These are phyloP conservation scores for Tricholoma terreum DNA, from an alignment of 768 basidiomycete species.

Conservation along the genomic window DNA sequence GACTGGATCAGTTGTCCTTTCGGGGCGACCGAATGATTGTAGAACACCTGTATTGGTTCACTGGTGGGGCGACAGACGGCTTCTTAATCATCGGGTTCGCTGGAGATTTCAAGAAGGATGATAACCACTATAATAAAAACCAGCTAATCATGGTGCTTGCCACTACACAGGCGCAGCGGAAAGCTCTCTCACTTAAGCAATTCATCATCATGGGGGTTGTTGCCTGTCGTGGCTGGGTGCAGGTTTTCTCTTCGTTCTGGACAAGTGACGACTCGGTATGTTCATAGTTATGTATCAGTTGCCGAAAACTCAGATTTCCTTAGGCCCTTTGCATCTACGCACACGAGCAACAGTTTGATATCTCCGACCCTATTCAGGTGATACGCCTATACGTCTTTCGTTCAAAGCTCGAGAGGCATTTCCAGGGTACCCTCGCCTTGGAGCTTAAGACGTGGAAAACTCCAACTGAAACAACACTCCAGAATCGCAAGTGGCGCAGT, in stretches of 20 bases:
- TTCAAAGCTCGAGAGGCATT: conserved; percentile 6
- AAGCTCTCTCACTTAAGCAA: conserved; percentile 2
- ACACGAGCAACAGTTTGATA: conserved; percentile 4
- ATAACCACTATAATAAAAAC: conserved; percentile 1
- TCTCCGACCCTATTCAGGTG: conserved; percentile 5
- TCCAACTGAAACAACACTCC: conserved; percentile 4
- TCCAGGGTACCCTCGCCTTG: background rate
- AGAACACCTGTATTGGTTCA: no score
- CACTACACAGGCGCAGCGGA: conserved; percentile 9
- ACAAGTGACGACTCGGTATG: no score
- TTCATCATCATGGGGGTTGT: conserved; percentile 5
- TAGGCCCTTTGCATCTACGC: background rate
- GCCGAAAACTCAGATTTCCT: background rate
- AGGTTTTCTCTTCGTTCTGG: background rate
- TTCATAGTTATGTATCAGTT: background rate
- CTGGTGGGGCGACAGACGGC: background rate
- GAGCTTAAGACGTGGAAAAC: background rate
- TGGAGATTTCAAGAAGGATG: conserved; percentile 8
- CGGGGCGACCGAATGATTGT: no score
- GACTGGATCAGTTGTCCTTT: no score
- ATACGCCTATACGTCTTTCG: conserved; percentile 6
- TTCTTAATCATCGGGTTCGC: no score
- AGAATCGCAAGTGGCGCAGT: conserved; percentile 9
- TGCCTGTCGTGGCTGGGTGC: conserved; percentile 6
- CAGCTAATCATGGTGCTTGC: conserved; percentile 9